Conservation (phyloP, 768 basidiomycete species). For the Saitozyma sp. region DNA sequence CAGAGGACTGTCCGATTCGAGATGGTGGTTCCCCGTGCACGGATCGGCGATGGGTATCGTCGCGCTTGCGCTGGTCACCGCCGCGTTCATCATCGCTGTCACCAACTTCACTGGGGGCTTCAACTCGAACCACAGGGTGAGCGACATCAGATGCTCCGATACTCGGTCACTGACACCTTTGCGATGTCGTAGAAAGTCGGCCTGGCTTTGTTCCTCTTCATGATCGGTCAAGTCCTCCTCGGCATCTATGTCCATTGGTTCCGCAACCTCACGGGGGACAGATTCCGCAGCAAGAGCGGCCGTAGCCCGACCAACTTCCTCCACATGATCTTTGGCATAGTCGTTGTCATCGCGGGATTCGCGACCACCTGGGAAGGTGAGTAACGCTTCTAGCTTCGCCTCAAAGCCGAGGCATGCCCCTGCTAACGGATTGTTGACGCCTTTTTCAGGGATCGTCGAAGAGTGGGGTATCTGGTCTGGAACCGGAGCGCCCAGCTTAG, state of each 20-base stretch:
- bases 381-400: neutral
- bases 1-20: slow-evolving; percentile 57
- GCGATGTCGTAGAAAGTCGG: slow-evolving; percentile 55
- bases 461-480: slow-evolving; percentile 62
- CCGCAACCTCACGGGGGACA: slow-evolving; percentile 43
- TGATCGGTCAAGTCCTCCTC: slow-evolving; percentile 58
- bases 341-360: slow-evolving; percentile 57
- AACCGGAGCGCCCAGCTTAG: slow-evolving; percentile 49
- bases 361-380: slow-evolving; percentile 21
- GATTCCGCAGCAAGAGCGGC: slow-evolving; percentile 39
- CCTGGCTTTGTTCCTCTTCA: slow-evolving; percentile 59
- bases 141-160: neutral
- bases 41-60: slow-evolving; percentile 59
- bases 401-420: neutral
- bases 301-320: slow-evolving; percentile 57
- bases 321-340: slow-evolving; percentile 61
- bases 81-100: slow-evolving; percentile 23
- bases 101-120: slow-evolving; percentile 19
- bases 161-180: slow-evolving; percentile 32
- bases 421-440: neutral
- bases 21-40: slow-evolving; percentile 62
- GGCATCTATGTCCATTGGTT: slow-evolving; percentile 62
- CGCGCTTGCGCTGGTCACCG: slow-evolving; percentile 26
- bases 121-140: slow-evolving; percentile 20
- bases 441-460: slow-evolving; percentile 31